Evolutionary conservation across 2,329 filamentous ascomycete genomes (phyloP), one percentile per base, ranked within the genome.

Genomic region (Truncatella angustata): DNA sequence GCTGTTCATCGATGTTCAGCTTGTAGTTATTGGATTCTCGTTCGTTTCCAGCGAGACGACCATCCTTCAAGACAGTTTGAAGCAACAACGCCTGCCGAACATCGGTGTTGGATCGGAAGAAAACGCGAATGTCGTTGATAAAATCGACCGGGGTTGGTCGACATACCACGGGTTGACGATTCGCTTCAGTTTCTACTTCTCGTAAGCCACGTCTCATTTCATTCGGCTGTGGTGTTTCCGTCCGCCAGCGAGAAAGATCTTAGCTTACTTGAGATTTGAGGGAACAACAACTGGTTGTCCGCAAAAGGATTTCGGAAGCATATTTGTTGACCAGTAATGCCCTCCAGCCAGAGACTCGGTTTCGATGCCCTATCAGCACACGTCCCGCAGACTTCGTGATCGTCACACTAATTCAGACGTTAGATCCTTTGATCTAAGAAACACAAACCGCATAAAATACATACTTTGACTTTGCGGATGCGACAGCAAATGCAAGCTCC

Each of bases 401-500:
- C 60, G 34, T 75, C 67, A 57, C 72, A 72, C 57, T 67, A 59
- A n/a, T 57, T 55, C 43, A 66, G 18, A 12, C 35, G 48, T 40
- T 48, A 54, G 44, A 34, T 32, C 51, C 51, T 59, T 51, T 62
- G 57, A 34, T 52, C 21, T 36, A 39, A 28, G 26, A 20, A n/a
- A 66, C 63, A 61, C 51, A 52, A 51, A 52, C 54, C 51, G 35
- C 42, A 26, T 11, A 24, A 2, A 34, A 26, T 40, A 61, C 74
- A 71, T 71, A 79, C 77, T 59, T 67, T 65, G 58, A 73, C 71
- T 67, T 77, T 79, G 57, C 70, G 71, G 55, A 74, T 68, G 57
- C 71, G 75, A 63, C 77, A 80, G 52, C 71, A 72, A 50, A 74
- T 67, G 58, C 77, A 80, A 30, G 77, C 75, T 53, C 73, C 73